Conservation (phyloP, 148 eudicot genomes). For the Chenopodium quinoa region DNA sequence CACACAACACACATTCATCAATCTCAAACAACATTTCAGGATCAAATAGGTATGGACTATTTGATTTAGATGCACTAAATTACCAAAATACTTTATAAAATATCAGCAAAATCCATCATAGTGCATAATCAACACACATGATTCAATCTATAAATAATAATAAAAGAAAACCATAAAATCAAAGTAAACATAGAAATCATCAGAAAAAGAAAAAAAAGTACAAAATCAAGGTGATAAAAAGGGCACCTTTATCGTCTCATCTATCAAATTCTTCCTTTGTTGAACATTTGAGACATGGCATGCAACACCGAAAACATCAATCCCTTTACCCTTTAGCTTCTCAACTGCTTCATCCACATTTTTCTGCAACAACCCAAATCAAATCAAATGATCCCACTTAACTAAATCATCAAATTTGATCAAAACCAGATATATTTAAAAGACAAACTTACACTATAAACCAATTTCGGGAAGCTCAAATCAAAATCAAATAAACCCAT, state of each 20-base stretch:
- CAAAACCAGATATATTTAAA: background rate
- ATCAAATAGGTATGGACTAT: background rate
- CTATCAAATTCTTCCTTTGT: slow-evolving; percentile 74
- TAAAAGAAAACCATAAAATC: too few species aligned
- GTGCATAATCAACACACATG: background rate
- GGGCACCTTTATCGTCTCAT: slow-evolving; percentile 59
- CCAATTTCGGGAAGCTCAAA: background rate
- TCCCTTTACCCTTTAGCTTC: slow-evolving; percentile 60
- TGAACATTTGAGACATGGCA: slow-evolving; percentile 88
- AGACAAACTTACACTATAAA: background rate
- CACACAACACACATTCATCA: background rate
- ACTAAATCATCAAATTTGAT: background rate
- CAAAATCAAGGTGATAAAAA: background rate
- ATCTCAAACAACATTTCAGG: background rate
- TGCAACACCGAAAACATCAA: slow-evolving; percentile 79
- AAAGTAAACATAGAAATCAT: background rate
- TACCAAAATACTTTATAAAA: background rate
- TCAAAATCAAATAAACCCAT: background rate
- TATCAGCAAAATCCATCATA: background rate
- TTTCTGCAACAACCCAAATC: slow-evolving; percentile 40
- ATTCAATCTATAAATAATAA: too few species aligned
- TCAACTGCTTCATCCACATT: slow-evolving; percentile 92
- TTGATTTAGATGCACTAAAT: background rate
- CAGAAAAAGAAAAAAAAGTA: too few species aligned
- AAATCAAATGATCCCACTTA: slow-evolving; percentile 19